Conservation (phyloP, 176 grass and related monocot species). For the Bothriochloa decipiens region DNA sequence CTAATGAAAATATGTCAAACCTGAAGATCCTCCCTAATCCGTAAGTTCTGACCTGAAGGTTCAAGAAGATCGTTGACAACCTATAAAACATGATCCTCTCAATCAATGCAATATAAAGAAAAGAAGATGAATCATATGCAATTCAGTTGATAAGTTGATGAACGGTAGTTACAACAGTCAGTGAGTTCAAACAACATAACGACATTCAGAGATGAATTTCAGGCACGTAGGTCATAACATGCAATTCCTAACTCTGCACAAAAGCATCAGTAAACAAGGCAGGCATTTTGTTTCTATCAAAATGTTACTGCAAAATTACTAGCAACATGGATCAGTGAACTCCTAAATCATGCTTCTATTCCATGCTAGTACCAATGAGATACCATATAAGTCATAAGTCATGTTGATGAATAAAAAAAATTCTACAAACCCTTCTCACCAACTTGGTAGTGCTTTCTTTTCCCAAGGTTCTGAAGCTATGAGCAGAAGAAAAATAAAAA, state of each 20-base stretch:
- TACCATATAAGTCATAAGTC: not conserved
- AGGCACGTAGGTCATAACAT: not conserved
- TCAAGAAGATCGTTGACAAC: constrained; percentile 91
- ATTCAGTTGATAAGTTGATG: constrained; percentile 2
- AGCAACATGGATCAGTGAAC: not conserved
- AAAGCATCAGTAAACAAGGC: constrained; percentile 38
- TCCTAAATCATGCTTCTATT: constrained; percentile 1
- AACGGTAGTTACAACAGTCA: constrained; percentile 3
- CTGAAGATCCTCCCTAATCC: constrained; percentile 85
- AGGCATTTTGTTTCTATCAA: not conserved
- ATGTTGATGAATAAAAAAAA: not conserved
- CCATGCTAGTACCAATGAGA: not conserved
- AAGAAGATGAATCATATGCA: constrained; percentile 7
- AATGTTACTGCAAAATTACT: not conserved
- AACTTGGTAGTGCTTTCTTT: not conserved
- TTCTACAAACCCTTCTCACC: constrained; percentile 23
- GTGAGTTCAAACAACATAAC: constrained; percentile 23
- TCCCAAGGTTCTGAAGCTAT: not conserved
- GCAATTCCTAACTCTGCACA: not conserved
- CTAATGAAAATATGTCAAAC: constrained; percentile 43
- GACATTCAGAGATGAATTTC: constrained; percentile 24
- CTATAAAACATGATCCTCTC: constrained; percentile 42
- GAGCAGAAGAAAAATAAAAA: constrained; percentile 11
- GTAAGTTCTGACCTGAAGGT: constrained; percentile 79
- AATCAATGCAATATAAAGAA: constrained; percentile 27